Evolutionary conservation across 176 grass and related monocot genomes (phyloP), one percentile per base, ranked within the genome.

Genomic region (Rhynchospora tenuis): DNA sequence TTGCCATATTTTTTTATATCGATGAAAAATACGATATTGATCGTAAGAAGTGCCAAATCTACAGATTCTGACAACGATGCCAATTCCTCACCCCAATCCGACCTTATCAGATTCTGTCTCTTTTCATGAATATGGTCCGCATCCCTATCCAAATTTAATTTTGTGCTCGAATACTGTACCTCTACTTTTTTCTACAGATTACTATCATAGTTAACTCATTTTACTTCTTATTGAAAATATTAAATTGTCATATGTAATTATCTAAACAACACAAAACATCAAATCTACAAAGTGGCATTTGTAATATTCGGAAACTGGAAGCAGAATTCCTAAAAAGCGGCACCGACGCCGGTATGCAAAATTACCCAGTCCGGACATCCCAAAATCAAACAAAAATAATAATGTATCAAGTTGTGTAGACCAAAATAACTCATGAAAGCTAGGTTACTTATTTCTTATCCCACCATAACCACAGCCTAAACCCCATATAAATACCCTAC

Each of bases 401-500:
- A 11, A 24, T n/a, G 6, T 20, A 61, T 61, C 59, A 61, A 61
- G 17, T 61, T 26, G 59, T 61, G n/a, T 23, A n/a, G 19, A 60
- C 19, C 59, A 60, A 60, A 60, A 60, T 60, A 22, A 23, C 6
- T 61, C 22, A 22, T 61, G 59, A 61, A 61, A 61, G 20, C 20
- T 26, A 23, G 19, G n/a, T 61, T 26, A 61, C 9, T 61, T 24
- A 9, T 61, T 61, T 61, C 8, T 61, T 61, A 61, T 61, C 59
- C 59, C 59, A 61, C 59, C 59, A 61, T 24, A 61, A 9, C 59
- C 22, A 2, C 19, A 61, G 9, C 20, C 59, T 11, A 61, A 61
- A 22, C 67, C 67, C 28, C 67, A 42, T 72, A 72, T 72, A 72
- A 72, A 72, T 72, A 72, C 71, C 51, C 71, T 48, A 23, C 44